These are phyloP conservation scores for Neonectria punicea DNA, from an alignment of 2,329 filamentous ascomycete species.

Conservation along the genomic window DNA sequence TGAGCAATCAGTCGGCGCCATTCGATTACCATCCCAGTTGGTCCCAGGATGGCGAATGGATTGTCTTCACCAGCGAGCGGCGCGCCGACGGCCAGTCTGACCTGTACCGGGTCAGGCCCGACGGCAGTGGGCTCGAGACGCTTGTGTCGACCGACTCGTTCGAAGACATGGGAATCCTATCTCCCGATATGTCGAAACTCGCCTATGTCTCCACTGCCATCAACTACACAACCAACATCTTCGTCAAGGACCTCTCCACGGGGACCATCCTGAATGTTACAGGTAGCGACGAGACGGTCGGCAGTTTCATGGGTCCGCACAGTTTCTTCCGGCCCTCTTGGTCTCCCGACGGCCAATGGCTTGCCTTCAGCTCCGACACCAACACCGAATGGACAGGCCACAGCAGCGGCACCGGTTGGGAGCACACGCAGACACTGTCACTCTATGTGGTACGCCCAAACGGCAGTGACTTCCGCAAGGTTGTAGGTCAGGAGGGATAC, in stretches of 20 bases:
- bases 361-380: conserved; percentile 13
- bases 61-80: conserved; percentile 19
- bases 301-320: conserved; percentile 10
- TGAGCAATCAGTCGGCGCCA: conserved; percentile 7
- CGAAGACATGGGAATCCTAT: conserved; percentile 15
- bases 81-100: conserved; percentile 16
- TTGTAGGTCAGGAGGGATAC: conserved; percentile 4
- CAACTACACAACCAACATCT: conserved; percentile 21
- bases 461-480: conserved; percentile 9
- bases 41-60: conserved; percentile 16
- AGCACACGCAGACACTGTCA: conserved; percentile 2
- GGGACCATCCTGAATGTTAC: conserved; percentile 8
- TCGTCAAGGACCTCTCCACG: conserved; percentile 11
- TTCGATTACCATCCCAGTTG: conserved; percentile 17
- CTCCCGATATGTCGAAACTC: conserved; percentile 14
- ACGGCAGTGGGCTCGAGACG: background rate
- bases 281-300: conserved; percentile 13
- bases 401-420: conserved; percentile 15
- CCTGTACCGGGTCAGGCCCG: conserved; percentile 2
- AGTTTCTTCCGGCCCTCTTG: conserved; percentile 16
- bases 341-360: conserved; percentile 15
- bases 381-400: conserved; percentile 15
- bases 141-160: conserved; percentile 15
- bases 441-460: conserved; percentile 13
- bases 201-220: conserved; percentile 17